Percentiles rank a stretch among this genome's conserved stretches.
phyloP scores from a whole-genome alignment of 1,284 basidiomycete genomes.

The Sutorius eximius region DNA sequence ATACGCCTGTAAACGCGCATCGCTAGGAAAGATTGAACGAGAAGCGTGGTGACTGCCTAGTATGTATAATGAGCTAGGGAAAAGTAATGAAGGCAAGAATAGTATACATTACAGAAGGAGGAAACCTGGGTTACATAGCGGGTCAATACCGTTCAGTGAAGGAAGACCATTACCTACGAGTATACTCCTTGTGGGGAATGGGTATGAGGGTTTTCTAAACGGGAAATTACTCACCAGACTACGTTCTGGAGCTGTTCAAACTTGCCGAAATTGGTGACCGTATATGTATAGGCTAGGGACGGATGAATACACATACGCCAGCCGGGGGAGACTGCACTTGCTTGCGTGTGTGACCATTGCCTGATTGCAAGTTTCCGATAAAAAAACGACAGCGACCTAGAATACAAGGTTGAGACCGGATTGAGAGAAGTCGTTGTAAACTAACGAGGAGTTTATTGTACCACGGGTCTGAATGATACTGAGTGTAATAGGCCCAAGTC shows the following conservation, averaged over 20 bases:
- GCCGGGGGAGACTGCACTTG: conserved; percentile 21
- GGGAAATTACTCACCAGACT: conserved; percentile 44
- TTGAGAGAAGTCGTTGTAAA: neutral
- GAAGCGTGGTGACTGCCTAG: conserved; percentile 34
- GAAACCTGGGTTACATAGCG: conserved; percentile 26
- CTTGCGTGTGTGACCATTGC: conserved; percentile 54
- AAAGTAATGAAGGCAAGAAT: neutral
- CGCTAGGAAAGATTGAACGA: conserved; percentile 38
- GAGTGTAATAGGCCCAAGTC: conserved; percentile 53
- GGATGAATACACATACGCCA: neutral
- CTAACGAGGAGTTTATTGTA: conserved; percentile 44
- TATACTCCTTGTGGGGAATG: conserved; percentile 41
- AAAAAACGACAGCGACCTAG: conserved; percentile 48
- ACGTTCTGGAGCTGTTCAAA: conserved; percentile 35
- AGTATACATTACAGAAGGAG: conserved; percentile 36
- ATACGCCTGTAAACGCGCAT: conserved; percentile 31
- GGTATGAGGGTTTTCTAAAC: neutral
- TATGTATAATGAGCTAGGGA: neutral
- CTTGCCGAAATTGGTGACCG: conserved; percentile 48
- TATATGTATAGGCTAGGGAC: conserved; percentile 52
- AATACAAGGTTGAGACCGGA: neutral
- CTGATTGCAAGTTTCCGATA: conserved; percentile 56
- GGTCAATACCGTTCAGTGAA: neutral
- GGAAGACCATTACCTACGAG: conserved; percentile 36
- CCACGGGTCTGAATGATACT: conserved; percentile 50